Evolutionary conservation across 202 grass and related monocot species (phyloP).

Genomic region (Zoysia matrella): DNA sequence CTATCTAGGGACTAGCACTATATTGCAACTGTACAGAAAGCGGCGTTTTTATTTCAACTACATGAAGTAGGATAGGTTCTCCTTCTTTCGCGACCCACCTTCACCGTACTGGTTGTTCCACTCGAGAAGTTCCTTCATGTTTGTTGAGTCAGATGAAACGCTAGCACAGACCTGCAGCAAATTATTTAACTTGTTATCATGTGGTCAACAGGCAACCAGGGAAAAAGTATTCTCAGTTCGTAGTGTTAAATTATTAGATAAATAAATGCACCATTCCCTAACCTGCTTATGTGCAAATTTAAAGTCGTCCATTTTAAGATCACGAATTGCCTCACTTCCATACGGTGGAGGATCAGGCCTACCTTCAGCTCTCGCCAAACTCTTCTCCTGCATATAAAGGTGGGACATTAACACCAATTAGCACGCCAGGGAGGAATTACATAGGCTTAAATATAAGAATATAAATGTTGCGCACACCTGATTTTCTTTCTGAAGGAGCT

Average conservation of each 20-base stretch:
- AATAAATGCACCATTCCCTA: not conserved
- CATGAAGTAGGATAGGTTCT: conserved; percentile 55
- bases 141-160: conserved; percentile 60
- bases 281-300: conserved; percentile 69
- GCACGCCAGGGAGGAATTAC: not conserved
- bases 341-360: conserved; percentile 52
- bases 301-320: conserved; percentile 73
- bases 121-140: conserved; percentile 54
- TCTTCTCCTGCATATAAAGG: conserved; percentile 49
- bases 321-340: conserved; percentile 50
- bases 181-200: conserved; percentile 15
- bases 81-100: conserved; percentile 68
- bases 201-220: conserved; percentile 4
- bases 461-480: conserved; percentile 40
- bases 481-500: conserved; percentile 68
- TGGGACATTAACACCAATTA: not conserved
- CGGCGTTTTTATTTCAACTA: conserved; percentile 38
- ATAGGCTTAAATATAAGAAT: not conserved
- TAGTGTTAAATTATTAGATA: not conserved
- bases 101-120: conserved; percentile 77
- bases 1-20: not conserved
- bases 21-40: conserved; percentile 34
- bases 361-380: conserved; percentile 50
- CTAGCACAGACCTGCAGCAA: conserved; percentile 66
- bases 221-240: not conserved